A percentile compares a stretch with the other conserved stretches of the same genome.
phyloP scores from a whole-genome alignment of 768 basidiomycete species.

The Mycena floridula region DNA sequence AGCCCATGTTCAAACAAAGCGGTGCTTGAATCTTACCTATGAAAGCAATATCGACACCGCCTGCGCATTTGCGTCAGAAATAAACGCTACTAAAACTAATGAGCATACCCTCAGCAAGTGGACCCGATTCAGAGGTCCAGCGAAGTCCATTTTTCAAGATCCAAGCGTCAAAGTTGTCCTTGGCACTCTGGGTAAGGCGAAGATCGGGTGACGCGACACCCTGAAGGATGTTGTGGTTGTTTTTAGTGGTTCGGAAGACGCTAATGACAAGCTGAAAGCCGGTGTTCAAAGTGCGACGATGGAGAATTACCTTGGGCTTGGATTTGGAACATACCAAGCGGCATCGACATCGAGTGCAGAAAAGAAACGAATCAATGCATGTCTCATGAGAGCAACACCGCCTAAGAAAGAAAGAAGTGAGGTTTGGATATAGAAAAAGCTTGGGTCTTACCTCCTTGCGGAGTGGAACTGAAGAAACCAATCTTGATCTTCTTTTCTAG shows the following conservation, averaged over 20 bases:
- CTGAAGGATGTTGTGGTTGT: constrained; percentile 95
- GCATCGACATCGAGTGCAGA: constrained; percentile 72
- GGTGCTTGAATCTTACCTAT: constrained; percentile 48
- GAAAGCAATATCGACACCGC: constrained; percentile 86
- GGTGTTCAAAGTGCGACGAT: too few relatives aligned
- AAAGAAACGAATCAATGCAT: constrained; percentile 87
- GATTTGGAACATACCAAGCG: constrained; percentile 88
- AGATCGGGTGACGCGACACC: constrained; percentile 79
- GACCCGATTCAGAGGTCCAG: constrained; percentile 85
- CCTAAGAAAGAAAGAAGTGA: constrained; percentile 37
- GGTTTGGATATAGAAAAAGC: constrained; percentile 9
- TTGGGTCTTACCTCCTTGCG: constrained; percentile 71
- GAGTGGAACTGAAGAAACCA: constrained; percentile 92
- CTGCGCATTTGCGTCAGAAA: too few relatives aligned
- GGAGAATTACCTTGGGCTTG: too few relatives aligned
- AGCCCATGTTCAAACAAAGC: neutral
- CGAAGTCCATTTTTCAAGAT: constrained; percentile 83
- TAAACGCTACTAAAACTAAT: too few relatives aligned
- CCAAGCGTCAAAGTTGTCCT: constrained; percentile 81
- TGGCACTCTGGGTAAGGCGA: constrained; percentile 72
- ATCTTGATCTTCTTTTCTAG: constrained; percentile 84
- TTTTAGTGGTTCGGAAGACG: constrained; percentile 91
- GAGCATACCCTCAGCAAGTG: constrained; percentile 71
- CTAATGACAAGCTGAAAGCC: too few relatives aligned
- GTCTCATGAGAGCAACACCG: constrained; percentile 95